Evolutionary conservation across 2,329 filamentous ascomycete genomes (phyloP), one percentile per base, ranked within the genome.

Genomic region (Trichoderma aggressivum): DNA sequence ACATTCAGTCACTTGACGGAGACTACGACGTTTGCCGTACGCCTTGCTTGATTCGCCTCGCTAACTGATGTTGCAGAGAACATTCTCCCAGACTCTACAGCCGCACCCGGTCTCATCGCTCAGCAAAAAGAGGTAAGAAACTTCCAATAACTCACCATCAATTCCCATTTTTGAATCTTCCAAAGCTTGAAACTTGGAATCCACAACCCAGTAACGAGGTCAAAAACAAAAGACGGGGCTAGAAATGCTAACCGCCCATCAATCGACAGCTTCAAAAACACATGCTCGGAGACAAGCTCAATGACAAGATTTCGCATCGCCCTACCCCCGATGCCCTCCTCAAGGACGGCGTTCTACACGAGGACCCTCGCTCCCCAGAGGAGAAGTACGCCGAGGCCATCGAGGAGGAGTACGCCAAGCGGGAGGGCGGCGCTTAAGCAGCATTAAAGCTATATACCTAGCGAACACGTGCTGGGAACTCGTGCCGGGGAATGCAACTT

Each of bases 281-380:
- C 81, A 97, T 98, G 94, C 89, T 92, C 16, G 92, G 90, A 72
- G 93, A 97, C 80, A 91, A 87, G 70, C 86, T 98, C 73, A 96
- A 97, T 81, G 94, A 97, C 78, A 94, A 94, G 81, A 89, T 98
- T 73, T 88, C 91, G 77, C 87, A 91, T 76, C 88, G 94, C 24
- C 94, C 94, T 1, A 86, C 88, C 43, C 91, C 92, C 12, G 92
- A 94, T 75, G 87, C 91, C 64, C 84, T 97, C 73, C 86, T 97
- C 71, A 90, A 92, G 77, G 90, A 92, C 75, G 94, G 94, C 6
- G 93, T 98, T 70, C 83, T 98, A 74, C 89, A 88, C 71, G 88
- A 91, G 74, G 89, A 92, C 75, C 89, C 89, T 2, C 86, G 89
- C 70, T 84, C 83, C n/a, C 80, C 86, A 4, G 85, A 87, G 32